Conservation (phyloP, 768 basidiomycete genomes). For the Calocybe gangraenosa region DNA sequence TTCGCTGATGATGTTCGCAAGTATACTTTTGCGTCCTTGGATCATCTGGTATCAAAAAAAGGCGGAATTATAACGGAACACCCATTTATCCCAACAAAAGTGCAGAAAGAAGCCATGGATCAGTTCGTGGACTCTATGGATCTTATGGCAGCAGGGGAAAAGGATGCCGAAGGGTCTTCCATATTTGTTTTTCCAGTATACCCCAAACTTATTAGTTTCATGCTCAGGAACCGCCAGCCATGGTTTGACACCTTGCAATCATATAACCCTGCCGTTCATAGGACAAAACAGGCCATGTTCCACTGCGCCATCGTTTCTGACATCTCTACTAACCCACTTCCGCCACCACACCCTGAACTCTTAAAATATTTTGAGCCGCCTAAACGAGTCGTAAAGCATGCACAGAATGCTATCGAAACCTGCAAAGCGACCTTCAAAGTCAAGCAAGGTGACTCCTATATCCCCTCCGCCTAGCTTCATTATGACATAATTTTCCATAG, state of each 20-base stretch:
- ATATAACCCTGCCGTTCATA: conserved; percentile 88
- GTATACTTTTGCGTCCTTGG: conserved; percentile 82
- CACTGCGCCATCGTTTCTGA: conserved; percentile 80
- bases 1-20: conserved; percentile 93
- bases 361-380: conserved; percentile 84
- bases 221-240: conserved; percentile 47
- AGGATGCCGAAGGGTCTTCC: conserved; percentile 67
- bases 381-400: conserved; percentile 56
- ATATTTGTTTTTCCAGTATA: conserved; percentile 15
- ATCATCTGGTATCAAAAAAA: conserved; percentile 65
- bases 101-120: conserved; percentile 81
- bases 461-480: background rate
- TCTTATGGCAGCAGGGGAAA: conserved; percentile 70
- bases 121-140: conserved; percentile 87
- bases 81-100: conserved; percentile 75
- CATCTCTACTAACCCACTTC: conserved; percentile 67
- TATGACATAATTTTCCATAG: conserved; percentile 28
- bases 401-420: conserved; percentile 50
- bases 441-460: conserved; percentile 56
- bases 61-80: conserved; percentile 74
- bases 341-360: conserved; percentile 83
- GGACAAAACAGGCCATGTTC: conserved; percentile 90
- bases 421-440: conserved; percentile 71
- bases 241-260: conserved; percentile 81
- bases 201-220: background rate